These are phyloP conservation scores for Penicillium maclennaniae DNA, from an alignment of 495 filamentous ascomycete species.

Conservation along the genomic window DNA sequence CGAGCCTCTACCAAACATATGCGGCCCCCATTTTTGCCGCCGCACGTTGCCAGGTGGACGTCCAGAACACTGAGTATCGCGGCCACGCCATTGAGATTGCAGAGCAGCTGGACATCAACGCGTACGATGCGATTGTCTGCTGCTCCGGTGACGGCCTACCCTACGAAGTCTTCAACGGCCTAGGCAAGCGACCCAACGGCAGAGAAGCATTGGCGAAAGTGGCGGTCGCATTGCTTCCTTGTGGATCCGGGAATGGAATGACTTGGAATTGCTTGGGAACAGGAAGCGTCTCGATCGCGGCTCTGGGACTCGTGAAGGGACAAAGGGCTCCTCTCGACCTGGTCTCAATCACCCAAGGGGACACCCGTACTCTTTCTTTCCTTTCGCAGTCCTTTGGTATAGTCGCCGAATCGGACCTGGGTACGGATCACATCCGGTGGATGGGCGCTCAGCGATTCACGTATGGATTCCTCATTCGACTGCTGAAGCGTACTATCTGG, in stretches of 20 bases:
- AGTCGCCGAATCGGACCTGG: constrained; percentile 83
- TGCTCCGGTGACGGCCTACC: constrained; percentile 92
- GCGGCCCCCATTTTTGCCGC: constrained; percentile 82
- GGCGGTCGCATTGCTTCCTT: constrained; percentile 87
- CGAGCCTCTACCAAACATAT: constrained; percentile 67
- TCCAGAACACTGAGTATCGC: constrained; percentile 65
- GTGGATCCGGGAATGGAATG: constrained; percentile 93
- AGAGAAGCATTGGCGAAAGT: constrained; percentile 67
- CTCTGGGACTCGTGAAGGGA: constrained; percentile 81
- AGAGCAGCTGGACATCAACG: constrained; percentile 70
- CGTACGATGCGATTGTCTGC: constrained; percentile 77
- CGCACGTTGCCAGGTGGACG: constrained; percentile 70
- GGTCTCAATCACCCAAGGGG: constrained; percentile 79
- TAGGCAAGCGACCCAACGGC: constrained; percentile 73
- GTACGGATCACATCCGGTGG: constrained; percentile 87
- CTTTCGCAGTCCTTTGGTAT: constrained; percentile 88
- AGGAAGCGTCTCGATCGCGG: constrained; percentile 67
- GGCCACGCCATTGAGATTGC: constrained; percentile 81
- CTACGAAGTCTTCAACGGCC: constrained; percentile 92
- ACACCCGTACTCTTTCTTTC: constrained; percentile 72
- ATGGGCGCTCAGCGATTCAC: constrained; percentile 85
- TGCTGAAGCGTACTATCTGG: constrained; percentile 70
- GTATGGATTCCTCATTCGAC: constrained; percentile 69
- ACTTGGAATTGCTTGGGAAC: constrained; percentile 85
- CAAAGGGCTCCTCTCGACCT: constrained; percentile 77